Evolutionary conservation across 2,329 filamentous ascomycete genomes (phyloP).

Genomic region (Xylariales sp.): DNA sequence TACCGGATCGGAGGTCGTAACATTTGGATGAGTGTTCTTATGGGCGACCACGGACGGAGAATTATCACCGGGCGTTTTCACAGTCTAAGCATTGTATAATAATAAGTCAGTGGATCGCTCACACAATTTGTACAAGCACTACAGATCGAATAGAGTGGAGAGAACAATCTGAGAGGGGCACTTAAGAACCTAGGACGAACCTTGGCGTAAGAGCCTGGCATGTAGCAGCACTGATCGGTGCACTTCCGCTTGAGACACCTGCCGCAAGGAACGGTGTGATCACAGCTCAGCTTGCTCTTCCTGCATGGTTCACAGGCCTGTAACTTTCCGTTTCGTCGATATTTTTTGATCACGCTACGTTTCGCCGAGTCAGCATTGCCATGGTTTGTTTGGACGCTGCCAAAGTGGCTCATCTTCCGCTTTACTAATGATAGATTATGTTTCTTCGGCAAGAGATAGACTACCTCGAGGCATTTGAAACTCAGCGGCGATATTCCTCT

Average conservation of each 20-base stretch:
- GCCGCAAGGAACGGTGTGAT: conserved; percentile 29
- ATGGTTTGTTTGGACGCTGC: no score
- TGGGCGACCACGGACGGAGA: no score
- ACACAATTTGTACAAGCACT: background rate
- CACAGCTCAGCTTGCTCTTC: conserved; percentile 29
- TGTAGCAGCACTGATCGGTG: conserved; percentile 26
- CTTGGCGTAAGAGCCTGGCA: conserved; percentile 27
- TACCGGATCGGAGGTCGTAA: no score
- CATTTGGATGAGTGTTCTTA: no score
- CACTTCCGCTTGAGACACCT: conserved; percentile 25
- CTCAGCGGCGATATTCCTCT: no score
- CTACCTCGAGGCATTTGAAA: no score
- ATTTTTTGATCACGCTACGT: conserved; percentile 20
- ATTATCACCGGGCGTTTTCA: no score
- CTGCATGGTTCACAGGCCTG: conserved; percentile 29
- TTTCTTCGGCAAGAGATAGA: no score
- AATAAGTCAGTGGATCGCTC: background rate
- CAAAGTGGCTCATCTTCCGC: no score
- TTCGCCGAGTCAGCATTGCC: no score
- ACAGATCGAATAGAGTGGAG: background rate
- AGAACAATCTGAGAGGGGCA: background rate
- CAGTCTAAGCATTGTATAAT: no score
- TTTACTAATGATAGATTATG: no score
- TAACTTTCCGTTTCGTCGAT: conserved; percentile 29
- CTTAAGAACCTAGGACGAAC: conserved; percentile 16